These are phyloP conservation scores for Dryas octopetala DNA, from an alignment of 306 rosid species.

Conservation along the genomic window DNA sequence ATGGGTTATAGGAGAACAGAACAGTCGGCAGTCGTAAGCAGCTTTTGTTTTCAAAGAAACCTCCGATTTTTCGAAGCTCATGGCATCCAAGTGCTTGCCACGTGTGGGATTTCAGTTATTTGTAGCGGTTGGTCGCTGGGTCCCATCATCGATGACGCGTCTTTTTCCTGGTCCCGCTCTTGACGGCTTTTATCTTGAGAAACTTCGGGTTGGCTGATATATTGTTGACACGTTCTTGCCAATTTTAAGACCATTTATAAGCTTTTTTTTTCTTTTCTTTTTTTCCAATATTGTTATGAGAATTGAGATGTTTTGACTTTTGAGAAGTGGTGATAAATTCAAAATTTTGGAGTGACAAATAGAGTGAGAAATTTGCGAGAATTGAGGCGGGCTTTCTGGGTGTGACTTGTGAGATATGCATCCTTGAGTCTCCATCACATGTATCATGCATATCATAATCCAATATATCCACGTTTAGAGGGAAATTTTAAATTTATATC, in stretches of 20 bases:
- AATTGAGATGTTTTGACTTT: no score
- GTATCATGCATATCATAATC: no score
- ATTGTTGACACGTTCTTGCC: neutral
- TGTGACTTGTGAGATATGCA: neutral
- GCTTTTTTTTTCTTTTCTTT: neutral
- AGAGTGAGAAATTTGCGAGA: neutral
- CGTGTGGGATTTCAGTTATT: conserved; percentile 41
- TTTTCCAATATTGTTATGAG: no score
- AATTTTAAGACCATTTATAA: neutral
- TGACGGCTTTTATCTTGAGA: conserved; percentile 26
- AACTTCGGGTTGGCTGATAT: neutral
- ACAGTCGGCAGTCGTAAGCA: conserved; percentile 21
- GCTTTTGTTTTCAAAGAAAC: conserved; percentile 8
- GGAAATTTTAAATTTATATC: no score
- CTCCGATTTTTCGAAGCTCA: neutral
- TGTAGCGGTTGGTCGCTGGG: conserved; percentile 49
- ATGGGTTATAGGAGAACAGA: neutral
- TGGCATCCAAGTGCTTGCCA: conserved; percentile 27
- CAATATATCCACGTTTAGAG: no score
- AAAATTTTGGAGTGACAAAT: no score
- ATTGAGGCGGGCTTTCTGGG: neutral
- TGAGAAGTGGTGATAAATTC: no score
- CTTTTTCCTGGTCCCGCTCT: conserved; percentile 30
- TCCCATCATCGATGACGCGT: conserved; percentile 24
- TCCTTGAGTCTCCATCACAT: neutral